phyloP scores from a whole-genome alignment of 2,329 filamentous ascomycete genomes.

The Alternaria ethzedia region DNA sequence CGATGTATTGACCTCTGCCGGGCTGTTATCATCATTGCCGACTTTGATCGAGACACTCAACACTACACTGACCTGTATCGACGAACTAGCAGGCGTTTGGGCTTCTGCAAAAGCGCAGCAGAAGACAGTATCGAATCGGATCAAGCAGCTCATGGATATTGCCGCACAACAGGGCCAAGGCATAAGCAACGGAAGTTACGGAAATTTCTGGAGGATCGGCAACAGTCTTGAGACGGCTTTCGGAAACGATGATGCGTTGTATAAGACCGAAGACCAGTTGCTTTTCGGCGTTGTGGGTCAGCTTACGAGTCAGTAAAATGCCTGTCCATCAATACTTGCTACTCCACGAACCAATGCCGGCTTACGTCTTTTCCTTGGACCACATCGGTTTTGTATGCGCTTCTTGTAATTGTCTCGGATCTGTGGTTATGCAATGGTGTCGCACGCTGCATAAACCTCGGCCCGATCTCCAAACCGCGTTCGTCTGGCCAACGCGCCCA shows the following conservation, averaged over 20 bases:
- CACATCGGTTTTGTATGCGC: background rate
- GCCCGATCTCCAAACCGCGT: background rate
- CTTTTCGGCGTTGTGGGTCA: slow-evolving; percentile 38
- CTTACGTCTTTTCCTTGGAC: background rate
- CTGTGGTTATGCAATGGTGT: background rate
- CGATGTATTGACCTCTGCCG: slow-evolving; percentile 70
- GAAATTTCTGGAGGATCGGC: slow-evolving; percentile 47
- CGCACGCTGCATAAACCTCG: background rate
- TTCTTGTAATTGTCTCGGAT: background rate
- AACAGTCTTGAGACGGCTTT: slow-evolving; percentile 51
- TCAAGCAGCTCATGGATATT: slow-evolving; percentile 54
- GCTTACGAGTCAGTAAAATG: slow-evolving; percentile 24
- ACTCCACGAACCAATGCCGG: background rate
- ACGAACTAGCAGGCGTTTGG: slow-evolving; percentile 66
- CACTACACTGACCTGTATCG: slow-evolving; percentile 61
- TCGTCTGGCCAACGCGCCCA: background rate
- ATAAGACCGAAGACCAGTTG: slow-evolving; percentile 41
- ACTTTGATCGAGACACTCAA: slow-evolving; percentile 63
- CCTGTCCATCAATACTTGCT: background rate
- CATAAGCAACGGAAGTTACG: slow-evolving; percentile 30
- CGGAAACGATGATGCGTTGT: slow-evolving; percentile 54
- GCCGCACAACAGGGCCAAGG: slow-evolving; percentile 45
- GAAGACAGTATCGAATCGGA: slow-evolving; percentile 56
- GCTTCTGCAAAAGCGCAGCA: slow-evolving; percentile 61
- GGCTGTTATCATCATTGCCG: slow-evolving; percentile 50